Conservation (phyloP, 2,329 filamentous ascomycete genomes). For the Fusarium redolens region DNA sequence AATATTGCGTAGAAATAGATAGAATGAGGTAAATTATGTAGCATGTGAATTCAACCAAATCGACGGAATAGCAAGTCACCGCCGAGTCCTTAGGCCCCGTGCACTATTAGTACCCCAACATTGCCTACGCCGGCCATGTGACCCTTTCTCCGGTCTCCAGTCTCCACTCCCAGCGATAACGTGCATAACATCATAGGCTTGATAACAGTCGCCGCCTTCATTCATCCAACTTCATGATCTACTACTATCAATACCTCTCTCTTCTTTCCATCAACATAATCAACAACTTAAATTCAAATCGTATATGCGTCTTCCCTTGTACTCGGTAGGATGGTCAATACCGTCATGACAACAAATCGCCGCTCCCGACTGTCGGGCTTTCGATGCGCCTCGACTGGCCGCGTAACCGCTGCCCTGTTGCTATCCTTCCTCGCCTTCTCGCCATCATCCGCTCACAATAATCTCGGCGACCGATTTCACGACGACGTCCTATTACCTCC, state of each 20-base stretch:
- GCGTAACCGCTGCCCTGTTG: slow-evolving; percentile 71
- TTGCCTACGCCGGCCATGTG: slow-evolving; percentile 23
- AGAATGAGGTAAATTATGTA: background rate
- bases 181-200: slow-evolving; percentile 47
- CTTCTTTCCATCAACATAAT: slow-evolving; percentile 18
- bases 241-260: slow-evolving; percentile 14
- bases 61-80: slow-evolving; percentile 5
- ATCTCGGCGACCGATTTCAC: slow-evolving; percentile 50
- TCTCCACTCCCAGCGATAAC: slow-evolving; percentile 33
- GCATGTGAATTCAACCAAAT: slow-evolving; percentile 11
- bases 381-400: slow-evolving; percentile 67
- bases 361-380: slow-evolving; percentile 28
- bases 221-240: slow-evolving; percentile 18
- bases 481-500: slow-evolving; percentile 59
- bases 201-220: slow-evolving; percentile 33
- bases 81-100: slow-evolving; percentile 7
- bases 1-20: background rate
- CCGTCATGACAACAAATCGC: slow-evolving; percentile 38
- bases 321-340: slow-evolving; percentile 16
- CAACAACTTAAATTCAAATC: background rate
- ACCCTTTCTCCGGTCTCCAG: slow-evolving; percentile 33
- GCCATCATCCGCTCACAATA: slow-evolving; percentile 53
- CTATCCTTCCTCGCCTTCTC: slow-evolving; percentile 75
- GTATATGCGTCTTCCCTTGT: slow-evolving; percentile 8
- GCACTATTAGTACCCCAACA: slow-evolving; percentile 30